Conservation (phyloP, 2,329 filamentous ascomycete genomes). For the Monilinia laxa region DNA sequence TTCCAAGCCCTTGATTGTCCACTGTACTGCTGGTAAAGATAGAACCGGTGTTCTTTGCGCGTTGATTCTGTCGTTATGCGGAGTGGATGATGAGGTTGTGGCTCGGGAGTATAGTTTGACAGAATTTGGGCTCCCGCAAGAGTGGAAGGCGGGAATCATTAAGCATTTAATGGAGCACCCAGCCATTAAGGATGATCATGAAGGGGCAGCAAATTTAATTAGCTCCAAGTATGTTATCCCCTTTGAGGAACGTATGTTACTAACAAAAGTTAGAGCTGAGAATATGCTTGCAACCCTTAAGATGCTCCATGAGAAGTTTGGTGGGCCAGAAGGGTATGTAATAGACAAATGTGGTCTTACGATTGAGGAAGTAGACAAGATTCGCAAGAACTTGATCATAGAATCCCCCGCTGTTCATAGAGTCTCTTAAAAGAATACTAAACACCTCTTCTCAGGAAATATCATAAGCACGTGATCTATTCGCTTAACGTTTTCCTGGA, state of each 20-base stretch:
- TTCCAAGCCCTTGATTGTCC: slow-evolving; percentile 58
- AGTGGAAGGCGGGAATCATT: slow-evolving; percentile 53
- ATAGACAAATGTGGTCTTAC: slow-evolving; percentile 57
- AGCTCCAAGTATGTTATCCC: slow-evolving; percentile 39
- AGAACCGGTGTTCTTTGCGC: slow-evolving; percentile 70
- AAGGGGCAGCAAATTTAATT: slow-evolving; percentile 47
- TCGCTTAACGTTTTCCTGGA: slow-evolving; percentile 19
- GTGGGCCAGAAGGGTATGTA: slow-evolving; percentile 64
- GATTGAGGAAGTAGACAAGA: slow-evolving; percentile 52
- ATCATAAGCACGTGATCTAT: slow-evolving; percentile 11
- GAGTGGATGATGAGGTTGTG: slow-evolving; percentile 58
- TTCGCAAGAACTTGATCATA: slow-evolving; percentile 52
- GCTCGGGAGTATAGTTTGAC: slow-evolving; percentile 69
- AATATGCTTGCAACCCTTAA: slow-evolving; percentile 53
- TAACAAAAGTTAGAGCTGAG: slow-evolving; percentile 42
- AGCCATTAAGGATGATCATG: slow-evolving; percentile 44
- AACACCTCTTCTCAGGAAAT: background rate
- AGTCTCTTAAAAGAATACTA: background rate
- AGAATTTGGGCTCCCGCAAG: slow-evolving; percentile 55
- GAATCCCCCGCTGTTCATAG: slow-evolving; percentile 29
- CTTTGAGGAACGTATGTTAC: slow-evolving; percentile 2
- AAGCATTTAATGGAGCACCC: slow-evolving; percentile 51
- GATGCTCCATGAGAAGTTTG: slow-evolving; percentile 59
- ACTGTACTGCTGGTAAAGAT: slow-evolving; percentile 78
- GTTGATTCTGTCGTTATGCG: slow-evolving; percentile 62